Percentiles rank a stretch among this genome's conserved stretches.
Evolutionary conservation across 2,329 filamentous ascomycete genomes (phyloP).

Genomic region (Erysiphe pulchra): DNA sequence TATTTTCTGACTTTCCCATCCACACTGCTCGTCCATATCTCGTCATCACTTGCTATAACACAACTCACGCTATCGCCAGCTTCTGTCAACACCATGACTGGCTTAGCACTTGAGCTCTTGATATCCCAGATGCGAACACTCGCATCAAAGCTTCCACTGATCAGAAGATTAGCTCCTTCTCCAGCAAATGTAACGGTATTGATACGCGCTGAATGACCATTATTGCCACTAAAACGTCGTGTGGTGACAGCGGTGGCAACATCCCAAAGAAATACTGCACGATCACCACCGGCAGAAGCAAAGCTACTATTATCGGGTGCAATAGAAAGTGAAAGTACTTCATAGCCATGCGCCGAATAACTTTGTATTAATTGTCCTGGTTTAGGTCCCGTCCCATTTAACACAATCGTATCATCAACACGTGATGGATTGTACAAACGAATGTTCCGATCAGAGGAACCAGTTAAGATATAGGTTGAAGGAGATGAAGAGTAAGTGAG

Average conservation of each 20-base stretch:
- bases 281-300: slow-evolving; percentile 70
- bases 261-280: slow-evolving; percentile 83
- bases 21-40: slow-evolving; percentile 53
- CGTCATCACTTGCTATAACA: slow-evolving; percentile 15
- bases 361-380: slow-evolving; percentile 44
- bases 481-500: slow-evolving; percentile 47
- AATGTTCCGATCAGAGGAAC: slow-evolving; percentile 61
- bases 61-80: slow-evolving; percentile 38
- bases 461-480: slow-evolving; percentile 59
- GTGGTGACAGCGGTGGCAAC: slow-evolving; percentile 57
- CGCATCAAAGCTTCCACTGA: slow-evolving; percentile 50
- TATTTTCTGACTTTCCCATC: slow-evolving; percentile 65
- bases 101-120: slow-evolving; percentile 25
- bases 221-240: slow-evolving; percentile 39
- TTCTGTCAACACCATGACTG: slow-evolving; percentile 48
- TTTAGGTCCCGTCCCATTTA: slow-evolving; percentile 16
- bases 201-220: slow-evolving; percentile 24
- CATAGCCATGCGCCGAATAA: slow-evolving; percentile 77
- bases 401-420: slow-evolving; percentile 4
- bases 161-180: slow-evolving; percentile 44
- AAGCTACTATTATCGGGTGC: slow-evolving; percentile 59
- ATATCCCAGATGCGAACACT: slow-evolving; percentile 55
- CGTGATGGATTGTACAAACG: slow-evolving; percentile 61
- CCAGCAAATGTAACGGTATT: slow-evolving; percentile 63
- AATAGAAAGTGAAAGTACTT: slow-evolving; percentile 61